These are phyloP conservation scores for Lactifluus hygrophoroides DNA, from an alignment of 768 basidiomycete species.

Conservation along the genomic window DNA sequence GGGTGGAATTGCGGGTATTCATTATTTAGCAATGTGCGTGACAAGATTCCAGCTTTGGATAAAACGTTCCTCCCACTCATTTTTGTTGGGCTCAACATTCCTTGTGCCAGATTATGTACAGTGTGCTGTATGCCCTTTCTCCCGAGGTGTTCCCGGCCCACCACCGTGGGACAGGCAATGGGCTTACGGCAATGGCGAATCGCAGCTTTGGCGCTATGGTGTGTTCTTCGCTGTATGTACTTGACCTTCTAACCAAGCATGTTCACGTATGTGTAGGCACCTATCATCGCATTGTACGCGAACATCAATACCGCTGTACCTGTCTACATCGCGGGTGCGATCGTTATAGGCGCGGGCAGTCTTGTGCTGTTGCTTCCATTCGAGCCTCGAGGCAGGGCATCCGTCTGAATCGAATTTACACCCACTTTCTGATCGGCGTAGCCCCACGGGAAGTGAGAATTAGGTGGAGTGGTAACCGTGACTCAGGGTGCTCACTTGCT, in stretches of 20 bases:
- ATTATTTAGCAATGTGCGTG: slow-evolving; percentile 50
- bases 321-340: slow-evolving; percentile 60
- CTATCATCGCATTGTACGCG: slow-evolving; percentile 63
- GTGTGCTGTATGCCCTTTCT: slow-evolving; percentile 62
- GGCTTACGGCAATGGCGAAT: slow-evolving; percentile 48
- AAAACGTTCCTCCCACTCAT: background rate
- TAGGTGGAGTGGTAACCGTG: too few relatives aligned
- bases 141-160: slow-evolving; percentile 67
- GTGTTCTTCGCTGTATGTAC: slow-evolving; percentile 21
- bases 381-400: slow-evolving; percentile 67
- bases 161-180: slow-evolving; percentile 66
- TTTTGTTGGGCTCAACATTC: slow-evolving; percentile 1
- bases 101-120: slow-evolving; percentile 54
- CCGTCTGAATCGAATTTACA: too few relatives aligned
- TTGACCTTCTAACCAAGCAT: background rate
- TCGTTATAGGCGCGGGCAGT: slow-evolving; percentile 52
- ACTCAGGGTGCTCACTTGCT: too few relatives aligned
- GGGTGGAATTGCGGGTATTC: slow-evolving; percentile 79
- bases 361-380: slow-evolving; percentile 60
- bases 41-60: background rate
- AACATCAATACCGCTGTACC: slow-evolving; percentile 57
- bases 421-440: too few relatives aligned
- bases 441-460: too few relatives aligned
- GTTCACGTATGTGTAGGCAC: slow-evolving; percentile 43
- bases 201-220: slow-evolving; percentile 67